These are phyloP conservation scores for Trichocomaceae sp. DNA, from an alignment of 2,329 filamentous ascomycete genomes.

Conservation along the genomic window DNA sequence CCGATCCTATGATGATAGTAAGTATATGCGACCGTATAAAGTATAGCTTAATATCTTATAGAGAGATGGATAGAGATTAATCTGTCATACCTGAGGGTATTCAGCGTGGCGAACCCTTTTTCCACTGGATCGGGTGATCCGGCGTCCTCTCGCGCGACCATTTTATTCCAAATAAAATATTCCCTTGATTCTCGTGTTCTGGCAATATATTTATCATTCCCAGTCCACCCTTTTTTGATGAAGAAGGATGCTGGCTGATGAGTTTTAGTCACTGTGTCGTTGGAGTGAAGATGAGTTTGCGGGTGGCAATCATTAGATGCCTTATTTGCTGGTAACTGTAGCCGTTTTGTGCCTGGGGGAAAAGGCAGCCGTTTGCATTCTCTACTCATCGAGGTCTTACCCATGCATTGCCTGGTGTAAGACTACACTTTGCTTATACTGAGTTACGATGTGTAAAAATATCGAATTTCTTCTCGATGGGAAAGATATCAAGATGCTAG, in stretches of 20 bases:
- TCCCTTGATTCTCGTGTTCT: background rate
- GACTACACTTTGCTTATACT: background rate
- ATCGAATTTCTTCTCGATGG: background rate
- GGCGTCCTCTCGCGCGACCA: constrained; percentile 53
- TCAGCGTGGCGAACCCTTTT: constrained; percentile 76
- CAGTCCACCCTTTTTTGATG: background rate
- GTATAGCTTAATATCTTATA: constrained; percentile 9
- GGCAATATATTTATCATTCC: background rate
- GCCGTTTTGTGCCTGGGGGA: background rate
- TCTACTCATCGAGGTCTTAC: too few species aligned
- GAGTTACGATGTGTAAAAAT: background rate
- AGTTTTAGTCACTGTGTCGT: background rate
- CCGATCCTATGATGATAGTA: constrained; percentile 49
- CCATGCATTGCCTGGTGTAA: background rate
- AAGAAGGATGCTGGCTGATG: background rate
- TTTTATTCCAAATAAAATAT: constrained; percentile 24
- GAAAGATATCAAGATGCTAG: background rate
- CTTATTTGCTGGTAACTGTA: too few species aligned
- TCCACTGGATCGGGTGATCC: constrained; percentile 57
- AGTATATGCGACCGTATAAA: constrained; percentile 33
- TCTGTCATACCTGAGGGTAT: constrained; percentile 64
- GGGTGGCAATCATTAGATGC: background rate
- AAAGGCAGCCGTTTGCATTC: background rate
- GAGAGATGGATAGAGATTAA: background rate
- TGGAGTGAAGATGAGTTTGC: constrained; percentile 5